Evolutionary conservation across 1,284 basidiomycete species (phyloP).

Genomic region (Cutaneotrichosporon dermatis): DNA sequence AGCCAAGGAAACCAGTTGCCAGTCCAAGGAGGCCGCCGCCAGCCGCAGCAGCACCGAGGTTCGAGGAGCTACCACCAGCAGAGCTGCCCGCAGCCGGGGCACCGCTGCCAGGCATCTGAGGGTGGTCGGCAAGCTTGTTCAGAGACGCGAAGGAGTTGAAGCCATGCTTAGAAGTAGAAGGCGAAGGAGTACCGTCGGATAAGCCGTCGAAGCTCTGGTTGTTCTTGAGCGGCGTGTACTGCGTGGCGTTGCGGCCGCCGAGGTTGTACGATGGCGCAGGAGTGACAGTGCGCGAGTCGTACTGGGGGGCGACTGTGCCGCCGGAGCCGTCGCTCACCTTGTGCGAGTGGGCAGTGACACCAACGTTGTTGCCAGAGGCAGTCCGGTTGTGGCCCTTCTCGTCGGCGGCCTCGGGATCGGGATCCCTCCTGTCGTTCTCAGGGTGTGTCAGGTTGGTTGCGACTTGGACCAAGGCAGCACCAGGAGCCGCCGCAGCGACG

Average conservation of each 20-base stretch:
- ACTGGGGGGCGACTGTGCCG: not conserved
- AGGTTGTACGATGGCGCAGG: constrained; percentile 6
- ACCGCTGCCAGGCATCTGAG: constrained; percentile 1
- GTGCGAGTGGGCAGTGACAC: not conserved
- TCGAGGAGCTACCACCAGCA: not conserved
- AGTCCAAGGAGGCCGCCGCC: constrained; percentile 4
- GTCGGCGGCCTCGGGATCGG: constrained; percentile 1
- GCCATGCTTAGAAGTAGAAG: not conserved
- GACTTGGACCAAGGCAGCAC: not conserved
- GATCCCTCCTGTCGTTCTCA: no score
- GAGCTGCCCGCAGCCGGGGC: not conserved
- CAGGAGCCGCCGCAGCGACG: constrained; percentile 2
- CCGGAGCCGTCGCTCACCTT: not conserved
- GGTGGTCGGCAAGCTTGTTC: constrained; percentile 1
- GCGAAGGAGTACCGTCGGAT: not conserved
- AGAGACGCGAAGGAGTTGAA: constrained; percentile 7
- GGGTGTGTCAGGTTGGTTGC: not conserved
- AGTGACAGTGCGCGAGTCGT: constrained; percentile 3
- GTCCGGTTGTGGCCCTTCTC: not conserved
- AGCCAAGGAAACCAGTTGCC: not conserved
- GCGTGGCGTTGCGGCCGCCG: not conserved
- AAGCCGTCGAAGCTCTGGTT: constrained; percentile 8
- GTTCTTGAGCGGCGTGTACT: constrained; percentile 8
- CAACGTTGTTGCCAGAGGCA: not conserved
- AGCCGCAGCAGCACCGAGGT: not conserved